A percentile compares a stretch with the other conserved stretches of the same genome.
Conservation (phyloP, 2,329 filamentous ascomycete genomes). For the Alternaria rosae region DNA sequence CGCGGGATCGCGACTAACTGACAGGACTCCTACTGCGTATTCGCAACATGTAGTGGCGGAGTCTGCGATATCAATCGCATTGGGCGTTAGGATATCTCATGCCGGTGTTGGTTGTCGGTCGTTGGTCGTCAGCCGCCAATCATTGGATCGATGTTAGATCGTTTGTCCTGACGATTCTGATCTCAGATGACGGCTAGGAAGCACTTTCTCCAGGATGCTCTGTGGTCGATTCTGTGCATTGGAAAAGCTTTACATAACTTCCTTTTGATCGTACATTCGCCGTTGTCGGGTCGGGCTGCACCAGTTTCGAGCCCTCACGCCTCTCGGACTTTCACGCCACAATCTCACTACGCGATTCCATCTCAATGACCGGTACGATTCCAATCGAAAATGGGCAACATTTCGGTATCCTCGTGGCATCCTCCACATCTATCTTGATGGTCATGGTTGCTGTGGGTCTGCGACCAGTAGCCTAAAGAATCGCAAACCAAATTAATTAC, state of each 20-base stretch:
- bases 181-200: not conserved
- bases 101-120: not conserved
- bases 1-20: not conserved
- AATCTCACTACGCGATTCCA: not conserved
- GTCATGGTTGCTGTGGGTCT: slow-evolving; percentile 15
- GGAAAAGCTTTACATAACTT: not conserved
- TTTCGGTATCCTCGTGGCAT: slow-evolving; percentile 10
- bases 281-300: not conserved
- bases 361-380: not conserved
- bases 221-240: not conserved
- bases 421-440: slow-evolving; percentile 20
- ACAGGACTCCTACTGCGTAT: not conserved
- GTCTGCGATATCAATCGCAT: not conserved
- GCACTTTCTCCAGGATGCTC: not conserved
- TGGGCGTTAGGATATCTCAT: not conserved
- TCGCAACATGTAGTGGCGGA: not conserved
- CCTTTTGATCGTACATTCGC: not conserved
- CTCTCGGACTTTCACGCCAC: not conserved
- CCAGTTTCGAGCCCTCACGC: not conserved
- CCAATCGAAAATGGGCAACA: slow-evolving; percentile 23
- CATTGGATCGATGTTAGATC: not conserved
- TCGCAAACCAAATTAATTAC: slow-evolving; percentile 14
- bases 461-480: slow-evolving; percentile 16
- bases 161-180: not conserved
- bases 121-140: not conserved